Base-by-base conservation (phyloP, 1,139 yeast species). In the Candida mesenterica region DNA sequence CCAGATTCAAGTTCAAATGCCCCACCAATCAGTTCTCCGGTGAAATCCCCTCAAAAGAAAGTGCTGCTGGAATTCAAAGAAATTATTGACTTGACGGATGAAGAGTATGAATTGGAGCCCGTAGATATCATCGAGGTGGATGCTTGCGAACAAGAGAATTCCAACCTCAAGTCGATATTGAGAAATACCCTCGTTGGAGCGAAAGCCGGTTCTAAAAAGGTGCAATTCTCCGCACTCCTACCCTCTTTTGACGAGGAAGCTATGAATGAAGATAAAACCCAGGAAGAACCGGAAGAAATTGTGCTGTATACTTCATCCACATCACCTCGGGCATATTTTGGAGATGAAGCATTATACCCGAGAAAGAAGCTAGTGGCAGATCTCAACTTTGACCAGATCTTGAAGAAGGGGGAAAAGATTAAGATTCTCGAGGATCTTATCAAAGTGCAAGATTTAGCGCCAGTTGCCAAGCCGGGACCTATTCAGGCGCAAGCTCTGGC, bases 351-450 rank as follows among this genome's bases (percentile, higher is more conserved):
- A 15, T 35, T 35, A 13, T 53, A 52, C 24, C 61, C 61, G 6
- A 43, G 62, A 27, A 43, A 57, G 23, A 57, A 57, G 32, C 33
- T 55, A 23, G 62, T 57, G 5, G 62, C 61, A 1, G 52, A 52
- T 24, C 38, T 57, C 30, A 48, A 57, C 33, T 55, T 57, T 31
- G 53, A 50, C 24, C 60, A 57, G 36, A 57, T 57, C 5, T 32
- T 57, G 17, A 41, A 39, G 23, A 53, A 52, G 32, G 50, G 51
- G 10, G 44, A 46, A 27, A 46, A 41, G 36, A 41, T 46, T 9
- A 19, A 19, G 9, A 9, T 12, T 9, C 22, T 19, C 22, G 22
- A 19, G 9, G 22, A 19, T 19, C 22, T 6, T 19, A n/a, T n/a
- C n/a, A n/a, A n/a, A n/a, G n/a, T n/a, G n/a, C n/a, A n/a, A n/a